Base-by-base conservation (phyloP, 768 basidiomycete genomes). In the Tephrocybe sp. region DNA sequence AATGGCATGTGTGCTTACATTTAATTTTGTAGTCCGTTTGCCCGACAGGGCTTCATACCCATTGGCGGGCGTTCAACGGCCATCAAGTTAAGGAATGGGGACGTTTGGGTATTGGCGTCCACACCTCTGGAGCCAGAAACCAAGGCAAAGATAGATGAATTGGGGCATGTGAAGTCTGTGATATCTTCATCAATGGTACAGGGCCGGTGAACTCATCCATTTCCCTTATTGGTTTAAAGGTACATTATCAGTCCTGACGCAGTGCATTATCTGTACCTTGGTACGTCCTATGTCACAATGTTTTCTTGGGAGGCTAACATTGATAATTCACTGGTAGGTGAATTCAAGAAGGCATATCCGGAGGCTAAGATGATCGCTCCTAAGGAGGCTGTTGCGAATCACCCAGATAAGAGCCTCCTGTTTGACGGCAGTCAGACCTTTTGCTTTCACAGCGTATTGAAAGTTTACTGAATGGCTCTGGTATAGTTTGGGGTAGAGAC, bases 41-140 rank as follows among this genome's bases (percentile, higher is more conserved):
- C 76, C n/a, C 78, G 87, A 47, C 77, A 76, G 53, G 78, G 81
- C 6, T 21, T 88, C 30, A 50, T 91, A 4, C 87, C 88, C 8
- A 69, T 90, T 32, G 91, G 92, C 0, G 90, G 90, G 15, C 74
- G 92, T 41, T 83, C 87, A 9, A 93, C 90, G 0, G 91, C 90
- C 1, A 73, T 93, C 60, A 83, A 76, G 66, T 73, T 93, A 24
- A 66, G 65, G 37, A 76, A 74, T 32, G 82, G 84, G 36, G 81
- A 77, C 23, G 82, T 93, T 26, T 93, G 87, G 81, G 75, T 93
- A 12, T 73, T 90, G 24, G 90, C 87, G 0, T 90, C 88, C 3
- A 85, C 85, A 3, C 85, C 86, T 1, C 69, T 89, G 41, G 78
- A 80, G 21, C 69, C 72, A 8, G 80, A 80, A 20, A 90, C 87